Base-by-base conservation (phyloP, 2,329 filamentous ascomycete genomes). In the Aspergillus caelatus region DNA sequence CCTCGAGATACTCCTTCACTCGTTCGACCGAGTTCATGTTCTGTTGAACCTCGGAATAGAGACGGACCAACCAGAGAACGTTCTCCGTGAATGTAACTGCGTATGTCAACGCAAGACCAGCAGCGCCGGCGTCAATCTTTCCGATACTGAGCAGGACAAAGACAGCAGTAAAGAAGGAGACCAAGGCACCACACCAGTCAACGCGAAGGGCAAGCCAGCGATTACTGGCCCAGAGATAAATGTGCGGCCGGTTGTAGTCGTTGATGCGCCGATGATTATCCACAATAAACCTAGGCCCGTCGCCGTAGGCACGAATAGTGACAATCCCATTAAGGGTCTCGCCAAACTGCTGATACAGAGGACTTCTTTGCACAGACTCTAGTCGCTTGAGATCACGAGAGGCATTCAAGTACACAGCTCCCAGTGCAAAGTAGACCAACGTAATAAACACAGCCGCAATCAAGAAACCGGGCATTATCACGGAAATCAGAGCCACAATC, bases 11-110 rank as follows among this genome's bases (percentile, higher is more conserved):
- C 76, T 99, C 95, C 81, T 97, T 96, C 74, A 99, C 90, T 73
- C 95, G 92, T 80, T 99, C 95, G 56, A 98, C 94, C 3, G 94
- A 94, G 80, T 99, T 99, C 95, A 99, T 98, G 80, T 97, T 98
- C 79, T 99, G 95, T 80, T 99, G 95, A 73, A 98, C 97, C 74
- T 92, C 88, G 0, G 94, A 91, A 77, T 99, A 99, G 16, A 97
- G 85, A 54, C 95, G 90, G 34, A 99, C 94, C 61, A 98, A 89
- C 95, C 95, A 99, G 21, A 99, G 82, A 8, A 99, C 91, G 69
- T 97, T 98, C 77, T 99, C 95, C 0, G 94, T 96, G 73, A 99
- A 99, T 1, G 92, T 94, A 70, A 99, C 92, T 19, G 95, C 95
- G 73, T 99, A 99, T 57, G 93, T 97, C 72, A 99, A 83, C 6